A percentile compares a stretch with the other conserved stretches of the same genome.
phyloP scores from a whole-genome alignment of 2,329 filamentous ascomycete species.

The Pseudocercospora cruenta region DNA sequence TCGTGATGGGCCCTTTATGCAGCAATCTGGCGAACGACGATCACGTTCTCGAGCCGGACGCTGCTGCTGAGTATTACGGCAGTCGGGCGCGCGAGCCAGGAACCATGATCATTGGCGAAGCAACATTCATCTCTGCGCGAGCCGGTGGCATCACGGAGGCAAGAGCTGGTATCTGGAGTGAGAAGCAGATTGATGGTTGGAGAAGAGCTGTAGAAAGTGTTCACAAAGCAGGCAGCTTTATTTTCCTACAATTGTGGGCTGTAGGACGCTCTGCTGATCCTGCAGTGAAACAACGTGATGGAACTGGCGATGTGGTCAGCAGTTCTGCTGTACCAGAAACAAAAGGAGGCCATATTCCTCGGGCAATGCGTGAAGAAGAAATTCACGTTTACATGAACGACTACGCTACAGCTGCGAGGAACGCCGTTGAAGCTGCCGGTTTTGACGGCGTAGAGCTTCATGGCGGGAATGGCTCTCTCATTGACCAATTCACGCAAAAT shows the following conservation, averaged over 20 bases:
- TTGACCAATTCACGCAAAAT: slow-evolving; percentile 66
- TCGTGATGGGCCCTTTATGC: slow-evolving; percentile 64
- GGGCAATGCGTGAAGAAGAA: slow-evolving; percentile 43
- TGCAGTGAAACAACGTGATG: slow-evolving; percentile 30
- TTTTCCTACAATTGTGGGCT: slow-evolving; percentile 52
- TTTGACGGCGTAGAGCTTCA: slow-evolving; percentile 64
- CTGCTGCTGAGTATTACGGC: slow-evolving; percentile 39
- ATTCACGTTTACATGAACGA: slow-evolving; percentile 42
- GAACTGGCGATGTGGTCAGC: slow-evolving; percentile 38
- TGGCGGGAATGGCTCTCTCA: slow-evolving; percentile 56
- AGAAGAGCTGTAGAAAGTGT: slow-evolving; percentile 56
- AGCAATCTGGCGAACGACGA: slow-evolving; percentile 52
- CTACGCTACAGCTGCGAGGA: slow-evolving; percentile 47
- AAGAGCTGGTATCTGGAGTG: slow-evolving; percentile 34
- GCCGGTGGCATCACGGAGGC: slow-evolving; percentile 34
- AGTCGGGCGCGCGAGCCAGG: slow-evolving; percentile 38
- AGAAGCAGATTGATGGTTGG: slow-evolving; percentile 54
- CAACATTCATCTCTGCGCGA: slow-evolving; percentile 40
- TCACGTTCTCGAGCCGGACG: slow-evolving; percentile 1
- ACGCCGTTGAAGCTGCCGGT: slow-evolving; percentile 49
- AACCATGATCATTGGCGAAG: slow-evolving; percentile 41
- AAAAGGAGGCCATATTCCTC: neutral
- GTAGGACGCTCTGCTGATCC: slow-evolving; percentile 53
- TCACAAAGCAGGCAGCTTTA: slow-evolving; percentile 55
- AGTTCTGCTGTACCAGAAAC: slow-evolving; percentile 36